Evolutionary conservation across 345 rosid species (phyloP).

Genomic region (Eucalyptus regnans): DNA sequence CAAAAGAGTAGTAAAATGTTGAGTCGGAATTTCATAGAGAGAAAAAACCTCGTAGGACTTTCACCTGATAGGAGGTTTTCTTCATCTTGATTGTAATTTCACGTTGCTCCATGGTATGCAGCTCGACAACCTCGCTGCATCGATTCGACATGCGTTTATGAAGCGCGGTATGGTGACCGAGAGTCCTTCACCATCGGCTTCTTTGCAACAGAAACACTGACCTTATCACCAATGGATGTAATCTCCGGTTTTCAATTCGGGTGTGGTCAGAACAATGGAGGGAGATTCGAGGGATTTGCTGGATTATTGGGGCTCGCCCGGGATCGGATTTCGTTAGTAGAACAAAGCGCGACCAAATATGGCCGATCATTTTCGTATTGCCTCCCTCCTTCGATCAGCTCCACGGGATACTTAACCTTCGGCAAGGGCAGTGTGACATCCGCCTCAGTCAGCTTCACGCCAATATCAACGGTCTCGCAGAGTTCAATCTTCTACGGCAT

Average conservation of each 20-base stretch:
- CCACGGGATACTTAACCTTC: background rate
- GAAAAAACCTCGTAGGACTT: background rate
- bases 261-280: background rate
- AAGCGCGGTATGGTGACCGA: background rate
- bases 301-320: conserved; percentile 12
- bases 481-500: background rate
- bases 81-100: background rate
- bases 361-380: conserved; percentile 10
- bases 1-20: background rate
- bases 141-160: background rate
- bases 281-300: background rate
- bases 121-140: background rate
- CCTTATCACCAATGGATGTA: background rate
- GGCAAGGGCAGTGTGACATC: background rate
- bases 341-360: background rate
- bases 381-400: conserved; percentile 3
- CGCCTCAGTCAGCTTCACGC: background rate
- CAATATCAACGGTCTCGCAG: background rate
- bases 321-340: background rate
- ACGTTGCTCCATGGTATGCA: background rate
- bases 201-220: conserved; percentile 2
- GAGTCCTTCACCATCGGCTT: background rate
- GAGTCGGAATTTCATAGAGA: background rate
- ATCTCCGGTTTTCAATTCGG: conserved; percentile 2
- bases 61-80: background rate